phyloP scores from a whole-genome alignment of 768 basidiomycete species.

The Leucocoprinus leucothites region DNA sequence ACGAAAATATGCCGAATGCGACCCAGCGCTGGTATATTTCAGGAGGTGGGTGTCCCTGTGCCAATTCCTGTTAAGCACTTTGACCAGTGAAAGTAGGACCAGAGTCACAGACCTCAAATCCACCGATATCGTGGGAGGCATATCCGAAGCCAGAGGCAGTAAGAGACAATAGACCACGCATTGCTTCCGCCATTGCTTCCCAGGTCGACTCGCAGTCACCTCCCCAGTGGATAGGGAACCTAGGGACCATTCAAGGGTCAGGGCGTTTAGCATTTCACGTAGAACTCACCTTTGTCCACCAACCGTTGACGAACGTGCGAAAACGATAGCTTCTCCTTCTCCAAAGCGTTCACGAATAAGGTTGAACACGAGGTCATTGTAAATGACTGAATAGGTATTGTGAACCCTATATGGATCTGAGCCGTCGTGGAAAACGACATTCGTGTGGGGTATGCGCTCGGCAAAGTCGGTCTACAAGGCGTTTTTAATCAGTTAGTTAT shows the following conservation, averaged over 20 bases:
- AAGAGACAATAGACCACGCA: conserved; percentile 64
- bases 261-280: neutral
- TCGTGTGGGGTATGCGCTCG: conserved; percentile 69
- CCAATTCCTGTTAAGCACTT: neutral
- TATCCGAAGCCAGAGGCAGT: conserved; percentile 69
- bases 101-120: conserved; percentile 56
- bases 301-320: conserved; percentile 64
- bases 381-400: conserved; percentile 66
- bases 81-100: neutral
- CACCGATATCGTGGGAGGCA: conserved; percentile 75
- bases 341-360: conserved; percentile 58
- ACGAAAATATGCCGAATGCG: conserved; percentile 73
- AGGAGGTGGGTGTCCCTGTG: conserved; percentile 59
- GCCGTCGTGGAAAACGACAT: conserved; percentile 61
- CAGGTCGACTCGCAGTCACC: conserved; percentile 77
- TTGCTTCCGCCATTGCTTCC: conserved; percentile 75
- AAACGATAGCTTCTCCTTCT: conserved; percentile 63
- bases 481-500: neutral
- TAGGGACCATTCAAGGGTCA: conserved; percentile 11
- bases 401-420: conserved; percentile 69
- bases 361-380: conserved; percentile 70
- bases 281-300: conserved; percentile 58
- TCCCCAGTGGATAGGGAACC: conserved; percentile 57
- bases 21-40: conserved; percentile 77
- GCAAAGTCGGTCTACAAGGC: conserved; percentile 64